Percentiles rank a stretch among this genome's conserved stretches.
Conservation (phyloP, 2,329 filamentous ascomycete species). For the Xylariaceae sp. region DNA sequence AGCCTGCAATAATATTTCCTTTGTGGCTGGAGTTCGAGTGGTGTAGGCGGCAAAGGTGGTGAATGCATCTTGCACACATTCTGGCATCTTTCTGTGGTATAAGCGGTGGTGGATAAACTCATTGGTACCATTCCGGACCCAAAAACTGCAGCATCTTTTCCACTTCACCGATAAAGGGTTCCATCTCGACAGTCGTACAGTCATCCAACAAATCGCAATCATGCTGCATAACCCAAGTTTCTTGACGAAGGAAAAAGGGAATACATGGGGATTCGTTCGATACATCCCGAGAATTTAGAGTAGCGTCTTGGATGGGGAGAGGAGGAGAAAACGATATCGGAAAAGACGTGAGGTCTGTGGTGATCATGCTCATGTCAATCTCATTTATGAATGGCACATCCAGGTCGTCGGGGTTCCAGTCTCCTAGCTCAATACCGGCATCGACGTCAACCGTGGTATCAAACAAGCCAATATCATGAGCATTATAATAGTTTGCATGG, state of each 20-base stretch:
- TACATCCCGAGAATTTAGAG: background rate
- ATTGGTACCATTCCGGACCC: slow-evolving; percentile 7
- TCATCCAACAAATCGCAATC: slow-evolving; percentile 3
- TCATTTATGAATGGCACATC: slow-evolving; percentile 1
- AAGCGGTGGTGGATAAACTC: slow-evolving; percentile 9
- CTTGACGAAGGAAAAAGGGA: slow-evolving; percentile 9
- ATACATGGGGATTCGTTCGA: background rate
- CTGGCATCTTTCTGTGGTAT: slow-evolving; percentile 12
- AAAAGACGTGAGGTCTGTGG: background rate
- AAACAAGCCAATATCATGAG: background rate
- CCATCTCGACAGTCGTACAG: slow-evolving; percentile 4
- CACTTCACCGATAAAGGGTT: slow-evolving; percentile 9
- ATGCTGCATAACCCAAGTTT: slow-evolving; percentile 7
- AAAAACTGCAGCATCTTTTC: slow-evolving; percentile 10
- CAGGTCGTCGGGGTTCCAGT: slow-evolving; percentile 1
- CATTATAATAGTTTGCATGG: background rate
- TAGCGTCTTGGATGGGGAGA: background rate
- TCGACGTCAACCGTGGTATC: background rate
- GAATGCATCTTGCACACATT: slow-evolving; percentile 13
- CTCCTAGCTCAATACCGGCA: slow-evolving; percentile 2
- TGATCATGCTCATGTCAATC: background rate
- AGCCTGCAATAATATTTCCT: slow-evolving; percentile 10
- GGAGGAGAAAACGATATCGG: background rate
- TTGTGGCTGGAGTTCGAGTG: slow-evolving; percentile 9
- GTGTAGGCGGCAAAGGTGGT: slow-evolving; percentile 9